Base-by-base conservation (phyloP, 2,329 filamentous ascomycete species). In the Juglanconis juglandina region DNA sequence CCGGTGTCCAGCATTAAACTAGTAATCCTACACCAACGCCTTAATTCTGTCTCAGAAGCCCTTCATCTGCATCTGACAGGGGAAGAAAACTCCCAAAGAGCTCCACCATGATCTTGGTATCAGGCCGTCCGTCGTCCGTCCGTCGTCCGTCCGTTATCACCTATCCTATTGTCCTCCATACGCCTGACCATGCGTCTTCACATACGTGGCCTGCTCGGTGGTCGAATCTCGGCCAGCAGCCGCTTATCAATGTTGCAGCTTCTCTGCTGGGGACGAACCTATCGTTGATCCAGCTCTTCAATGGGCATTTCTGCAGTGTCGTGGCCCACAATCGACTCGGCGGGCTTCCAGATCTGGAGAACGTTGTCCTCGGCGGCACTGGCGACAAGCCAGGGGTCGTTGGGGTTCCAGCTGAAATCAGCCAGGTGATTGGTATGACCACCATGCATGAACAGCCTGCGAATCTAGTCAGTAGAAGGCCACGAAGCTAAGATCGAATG, bases 401-500 rank as follows among this genome's bases (percentile, higher is more conserved):
- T 96, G 67, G 87, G 86, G 75, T 99, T 99, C 94, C 94, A 99
- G 76, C 90, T 94, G 71, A 99, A 99, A 75, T 99, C 96, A 41
- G 91, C 92, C 63, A 99, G 86, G 66, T 96, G 90, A 76, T 97
- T 97, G 10, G 95, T 99, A 78, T 99, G 96, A 37, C 95, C 95
- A 63, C 95, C 95, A 70, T 99, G 95, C 93, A 99, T 98, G 77
- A 99, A 99, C 1, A 99, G 79, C 51, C 90, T 92, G 61, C 5
- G 46, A 56, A 39, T 5, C 17, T 4, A 65, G 65, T 72, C 65
- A 73, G 67, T 54, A 62, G 46, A 4, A 9, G 49, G 4, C n/a
- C 32, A 14, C n/a, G 39, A 10, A 56, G 32, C 10, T 14, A 30
- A 24, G 30, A 48, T 13, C 5, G 5, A 39, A 17, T 9, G 51